Percentiles rank a stretch among this genome's conserved stretches.
Conservation (phyloP, 1,139 yeast genomes). For the Maudiozyma humilis region DNA sequence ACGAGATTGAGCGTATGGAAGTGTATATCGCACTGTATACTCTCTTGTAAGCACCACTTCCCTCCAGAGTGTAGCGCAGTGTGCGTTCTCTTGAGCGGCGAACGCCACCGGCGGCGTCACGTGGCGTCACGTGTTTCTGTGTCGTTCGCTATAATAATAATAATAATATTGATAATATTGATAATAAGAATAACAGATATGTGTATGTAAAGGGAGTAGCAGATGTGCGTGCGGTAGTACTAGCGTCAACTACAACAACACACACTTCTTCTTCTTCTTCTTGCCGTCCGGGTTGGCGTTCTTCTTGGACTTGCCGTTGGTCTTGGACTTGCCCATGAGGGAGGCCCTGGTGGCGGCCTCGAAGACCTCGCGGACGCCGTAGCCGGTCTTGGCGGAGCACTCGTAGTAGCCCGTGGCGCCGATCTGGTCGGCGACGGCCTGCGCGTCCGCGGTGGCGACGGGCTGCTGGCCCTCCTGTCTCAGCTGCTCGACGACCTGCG, state of each 20-base stretch:
- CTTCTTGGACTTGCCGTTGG: constrained; percentile 25
- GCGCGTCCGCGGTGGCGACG: constrained; percentile 72
- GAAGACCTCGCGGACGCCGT: constrained; percentile 84
- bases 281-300: constrained; percentile 24
- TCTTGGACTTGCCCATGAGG: constrained; percentile 29
- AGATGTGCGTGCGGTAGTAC: not conserved
- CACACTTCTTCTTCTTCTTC: constrained; percentile 34
- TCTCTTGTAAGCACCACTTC: no score
- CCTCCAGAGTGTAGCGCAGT: not conserved
- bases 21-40: no score
- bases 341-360: constrained; percentile 79
- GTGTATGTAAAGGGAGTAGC: not conserved
- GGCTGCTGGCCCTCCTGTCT: constrained; percentile 69
- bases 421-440: constrained; percentile 73
- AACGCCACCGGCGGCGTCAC: no score
- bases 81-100: not conserved
- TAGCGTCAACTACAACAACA: constrained; percentile 29
- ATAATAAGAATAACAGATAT: not conserved
- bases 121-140: no score
- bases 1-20: no score
- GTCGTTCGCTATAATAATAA: no score
- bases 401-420: constrained; percentile 84
- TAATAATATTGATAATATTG: no score
- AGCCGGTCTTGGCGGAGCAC: constrained; percentile 88
- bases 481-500: constrained; percentile 62